Conservation (phyloP, 2,329 filamentous ascomycete genomes). For the Colletotrichum shisoi region DNA sequence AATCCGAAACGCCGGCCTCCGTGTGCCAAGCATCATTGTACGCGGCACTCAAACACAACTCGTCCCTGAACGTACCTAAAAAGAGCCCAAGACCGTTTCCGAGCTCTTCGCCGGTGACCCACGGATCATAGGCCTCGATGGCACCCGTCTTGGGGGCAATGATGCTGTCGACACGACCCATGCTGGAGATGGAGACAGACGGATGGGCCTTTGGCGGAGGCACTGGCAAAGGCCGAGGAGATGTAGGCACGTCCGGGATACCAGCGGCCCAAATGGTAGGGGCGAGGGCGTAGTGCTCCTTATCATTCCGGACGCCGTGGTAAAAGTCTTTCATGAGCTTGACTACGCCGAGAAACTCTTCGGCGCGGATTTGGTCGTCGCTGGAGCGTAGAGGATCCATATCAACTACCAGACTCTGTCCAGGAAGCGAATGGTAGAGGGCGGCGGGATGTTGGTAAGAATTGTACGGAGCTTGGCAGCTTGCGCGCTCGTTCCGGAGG, state of each 20-base stretch:
- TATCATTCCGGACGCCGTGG: conserved; percentile 44
- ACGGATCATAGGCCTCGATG: conserved; percentile 49
- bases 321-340: conserved; percentile 45
- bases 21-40: conserved; percentile 56
- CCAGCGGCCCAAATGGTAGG: conserved; percentile 41
- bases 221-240: conserved; percentile 37
- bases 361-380: conserved; percentile 3
- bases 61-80: conserved; percentile 50
- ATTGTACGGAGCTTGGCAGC: conserved; percentile 43
- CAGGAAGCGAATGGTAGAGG: conserved; percentile 48
- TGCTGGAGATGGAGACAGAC: conserved; percentile 48
- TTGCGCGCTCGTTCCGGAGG: conserved; percentile 46
- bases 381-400: conserved; percentile 39
- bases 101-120: conserved; percentile 57
- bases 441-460: conserved; percentile 42
- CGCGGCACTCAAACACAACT: conserved; percentile 51
- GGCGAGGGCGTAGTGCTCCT: conserved; percentile 44
- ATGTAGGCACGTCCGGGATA: conserved; percentile 35
- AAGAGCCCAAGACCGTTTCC: conserved; percentile 52
- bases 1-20: conserved; percentile 36
- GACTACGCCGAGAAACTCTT: conserved; percentile 43
- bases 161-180: conserved; percentile 49
- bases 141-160: conserved; percentile 43
- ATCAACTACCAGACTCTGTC: conserved; percentile 43
- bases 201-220: conserved; percentile 44